Evolutionary conservation across 768 basidiomycete genomes (phyloP), one percentile per base, ranked within the genome.

Genomic region (Imleria badia): DNA sequence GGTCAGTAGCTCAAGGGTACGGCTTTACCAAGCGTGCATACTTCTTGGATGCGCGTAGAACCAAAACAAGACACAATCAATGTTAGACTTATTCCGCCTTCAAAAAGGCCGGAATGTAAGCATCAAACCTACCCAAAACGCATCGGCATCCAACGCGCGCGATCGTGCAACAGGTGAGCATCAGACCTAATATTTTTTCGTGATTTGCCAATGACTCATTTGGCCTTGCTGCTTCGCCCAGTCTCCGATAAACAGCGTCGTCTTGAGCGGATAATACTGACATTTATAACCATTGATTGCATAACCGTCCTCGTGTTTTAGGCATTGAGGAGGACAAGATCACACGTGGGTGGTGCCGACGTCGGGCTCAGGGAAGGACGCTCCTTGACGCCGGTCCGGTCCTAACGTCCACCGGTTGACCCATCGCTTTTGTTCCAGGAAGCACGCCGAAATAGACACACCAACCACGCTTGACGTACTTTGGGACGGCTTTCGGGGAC

Each of bases 401-500:
- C 33, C 20, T 4, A 51, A 8, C 3, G n/a, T 20, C 49, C 49
- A 50, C 15, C 76, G 1, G 65, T n/a, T 64, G 3, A 77, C 63
- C 65, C 64, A 71, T 9, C 77, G 68, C 0, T 17, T 31, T 1
- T 54, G 35, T 31, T 54, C 30, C 3, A 56, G 40, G 31, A 74
- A 60, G 1, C 66, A 64, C 12, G 42, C 40, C 1, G 31, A 45
- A 60, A 15, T 60, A 57, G 43, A 45, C 6, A 6, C 60, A 60
- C 60, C 60, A 81, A 0, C 78, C 79, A 3, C 78, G 71, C 2
- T 43, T 17, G 12, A 48, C 26, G 55, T 78, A 79, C 51, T 79
- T 79, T 8, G 50, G 42, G 8, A 70, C 38, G 4, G 62, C 64
- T 3, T 15, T 12, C 17, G 35, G 48, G 31, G 40, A 35, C 23